Conservation (phyloP, 148 eudicot genomes). For the Euryodendron excelsum region DNA sequence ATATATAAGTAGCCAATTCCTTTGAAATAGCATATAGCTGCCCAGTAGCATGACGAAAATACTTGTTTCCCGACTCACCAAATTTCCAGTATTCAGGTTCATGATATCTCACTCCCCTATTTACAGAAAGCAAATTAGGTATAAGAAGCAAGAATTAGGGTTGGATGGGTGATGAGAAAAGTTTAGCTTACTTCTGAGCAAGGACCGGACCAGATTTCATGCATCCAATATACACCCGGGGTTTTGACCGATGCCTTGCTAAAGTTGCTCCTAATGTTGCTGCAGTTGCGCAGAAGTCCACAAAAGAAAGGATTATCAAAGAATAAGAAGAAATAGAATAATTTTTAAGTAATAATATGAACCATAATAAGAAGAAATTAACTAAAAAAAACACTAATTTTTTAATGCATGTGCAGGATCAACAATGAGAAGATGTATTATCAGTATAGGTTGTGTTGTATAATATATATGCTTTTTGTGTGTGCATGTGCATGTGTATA, state of each 20-base stretch:
- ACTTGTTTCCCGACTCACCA: conserved; percentile 68
- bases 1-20: conserved; percentile 58
- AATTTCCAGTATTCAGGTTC: conserved; percentile 81
- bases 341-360: too few relatives aligned
- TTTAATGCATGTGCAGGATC: not conserved
- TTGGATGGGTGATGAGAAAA: not conserved
- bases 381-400: not conserved
- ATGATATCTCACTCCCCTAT: conserved; percentile 69
- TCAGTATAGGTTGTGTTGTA: not conserved
- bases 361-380: not conserved
- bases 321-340: not conserved
- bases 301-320: not conserved
- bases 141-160: not conserved
- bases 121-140: conserved; percentile 18
- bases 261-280: conserved; percentile 68
- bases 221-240: conserved; percentile 72
- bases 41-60: conserved; percentile 75
- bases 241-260: conserved; percentile 55
- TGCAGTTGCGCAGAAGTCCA: conserved; percentile 23
- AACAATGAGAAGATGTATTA: not conserved
- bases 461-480: not conserved
- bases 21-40: conserved; percentile 68
- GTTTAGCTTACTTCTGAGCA: conserved; percentile 54
- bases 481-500: not conserved
- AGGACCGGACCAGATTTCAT: conserved; percentile 91